Conservation (phyloP, 305 asterid species). For the Fraxinus paxiana region DNA sequence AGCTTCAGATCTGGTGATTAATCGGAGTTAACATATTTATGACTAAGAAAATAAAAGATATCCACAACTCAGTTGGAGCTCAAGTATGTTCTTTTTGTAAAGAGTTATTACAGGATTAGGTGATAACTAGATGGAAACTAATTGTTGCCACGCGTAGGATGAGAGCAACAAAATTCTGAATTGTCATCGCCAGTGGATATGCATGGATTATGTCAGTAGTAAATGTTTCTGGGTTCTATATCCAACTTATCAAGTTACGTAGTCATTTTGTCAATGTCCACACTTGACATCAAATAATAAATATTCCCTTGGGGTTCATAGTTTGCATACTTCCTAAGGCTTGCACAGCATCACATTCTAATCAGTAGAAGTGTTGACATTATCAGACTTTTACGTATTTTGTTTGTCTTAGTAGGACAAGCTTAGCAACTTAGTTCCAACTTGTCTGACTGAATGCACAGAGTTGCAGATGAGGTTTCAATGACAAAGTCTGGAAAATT, state of each 20-base stretch:
- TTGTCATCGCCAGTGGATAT: not conserved
- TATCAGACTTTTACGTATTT: not conserved
- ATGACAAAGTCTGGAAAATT: conserved; percentile 15
- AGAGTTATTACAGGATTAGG: not conserved
- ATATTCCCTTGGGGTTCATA: not conserved
- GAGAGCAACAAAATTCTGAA: not conserved
- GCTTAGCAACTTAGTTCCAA: not conserved
- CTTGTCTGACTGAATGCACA: not conserved
- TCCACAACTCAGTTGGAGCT: not conserved
- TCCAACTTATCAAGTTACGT: not conserved
- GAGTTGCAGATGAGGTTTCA: conserved; percentile 9
- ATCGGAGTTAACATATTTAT: not conserved
- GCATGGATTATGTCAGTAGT: not conserved
- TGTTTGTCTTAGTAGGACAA: not conserved
- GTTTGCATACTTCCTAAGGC: not conserved
- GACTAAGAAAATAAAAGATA: not conserved
- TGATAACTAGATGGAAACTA: not conserved
- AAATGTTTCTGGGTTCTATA: not conserved
- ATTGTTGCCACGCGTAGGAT: not conserved
- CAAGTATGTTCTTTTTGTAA: not conserved
- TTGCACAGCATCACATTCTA: not conserved
- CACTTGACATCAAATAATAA: not conserved
- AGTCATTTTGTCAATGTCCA: not conserved
- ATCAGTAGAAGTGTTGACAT: not conserved
- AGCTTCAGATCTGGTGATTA: not conserved